phyloP scores from a whole-genome alignment of 352 stramenopile species.

The Globisporangium nagaii region DNA sequence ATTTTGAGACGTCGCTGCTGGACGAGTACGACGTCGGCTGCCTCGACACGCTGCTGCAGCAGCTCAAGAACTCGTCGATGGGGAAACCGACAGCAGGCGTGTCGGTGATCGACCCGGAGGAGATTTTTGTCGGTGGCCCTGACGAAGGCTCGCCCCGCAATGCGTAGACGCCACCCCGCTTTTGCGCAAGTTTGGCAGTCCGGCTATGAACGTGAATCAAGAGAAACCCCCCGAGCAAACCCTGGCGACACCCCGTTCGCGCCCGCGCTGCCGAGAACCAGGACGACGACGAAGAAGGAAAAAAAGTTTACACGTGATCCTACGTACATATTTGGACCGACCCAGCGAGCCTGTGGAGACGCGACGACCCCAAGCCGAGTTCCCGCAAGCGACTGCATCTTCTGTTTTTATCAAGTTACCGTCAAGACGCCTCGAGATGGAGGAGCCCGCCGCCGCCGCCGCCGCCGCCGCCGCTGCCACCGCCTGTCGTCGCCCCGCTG shows the following conservation, averaged over 20 bases:
- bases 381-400: conserved; percentile 12
- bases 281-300: conserved; percentile 4
- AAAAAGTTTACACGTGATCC: conserved; percentile 4
- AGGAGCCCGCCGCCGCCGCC: no score
- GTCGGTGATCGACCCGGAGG: conserved; percentile 47
- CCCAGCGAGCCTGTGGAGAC: neutral
- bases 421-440: neutral
- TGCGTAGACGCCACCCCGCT: conserved; percentile 16
- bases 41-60: conserved; percentile 75
- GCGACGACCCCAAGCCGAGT: neutral
- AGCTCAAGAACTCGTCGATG: conserved; percentile 53
- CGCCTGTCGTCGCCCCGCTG: no score
- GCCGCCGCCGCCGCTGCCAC: no score
- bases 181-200: neutral
- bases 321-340: conserved; percentile 13
- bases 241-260: no score
- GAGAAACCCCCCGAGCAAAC: neutral
- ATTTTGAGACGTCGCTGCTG: conserved; percentile 83
- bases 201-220: conserved; percentile 7
- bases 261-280: no score
- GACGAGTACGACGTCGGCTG: conserved; percentile 85
- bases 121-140: conserved; percentile 43
- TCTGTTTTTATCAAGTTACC: conserved; percentile 16
- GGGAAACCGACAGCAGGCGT: conserved; percentile 32
- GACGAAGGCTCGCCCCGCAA: conserved; percentile 29